Conservation (phyloP, 495 filamentous ascomycete genomes). For the Penicillium atrosanguineum region DNA sequence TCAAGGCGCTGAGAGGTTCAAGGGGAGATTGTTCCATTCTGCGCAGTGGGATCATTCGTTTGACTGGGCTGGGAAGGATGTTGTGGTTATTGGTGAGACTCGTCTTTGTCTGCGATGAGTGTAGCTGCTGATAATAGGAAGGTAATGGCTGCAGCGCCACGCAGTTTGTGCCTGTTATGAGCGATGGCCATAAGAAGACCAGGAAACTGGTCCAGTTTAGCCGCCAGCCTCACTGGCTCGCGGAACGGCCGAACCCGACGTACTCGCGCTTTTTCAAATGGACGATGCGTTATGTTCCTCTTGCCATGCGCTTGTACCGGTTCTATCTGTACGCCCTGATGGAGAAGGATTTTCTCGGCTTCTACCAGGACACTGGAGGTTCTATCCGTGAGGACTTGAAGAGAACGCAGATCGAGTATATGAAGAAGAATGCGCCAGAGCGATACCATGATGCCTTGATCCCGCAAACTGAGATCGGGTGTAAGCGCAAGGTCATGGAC, state of each 20-base stretch:
- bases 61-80: constrained; percentile 52
- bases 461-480: constrained; percentile 31
- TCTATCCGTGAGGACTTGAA: constrained; percentile 22
- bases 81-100: constrained; percentile 52
- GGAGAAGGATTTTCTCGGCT: constrained; percentile 19
- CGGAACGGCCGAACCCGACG: constrained; percentile 28
- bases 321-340: constrained; percentile 8
- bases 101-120: not conserved
- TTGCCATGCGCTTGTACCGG: constrained; percentile 19
- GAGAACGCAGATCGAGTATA: constrained; percentile 28
- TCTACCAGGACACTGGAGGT: not conserved
- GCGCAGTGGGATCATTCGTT: constrained; percentile 57
- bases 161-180: constrained; percentile 40
- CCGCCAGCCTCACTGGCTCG: constrained; percentile 52
- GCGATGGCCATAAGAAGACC: constrained; percentile 23
- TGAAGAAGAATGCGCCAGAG: constrained; percentile 41
- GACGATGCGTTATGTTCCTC: constrained; percentile 22
- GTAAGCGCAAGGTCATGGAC: constrained; percentile 45
- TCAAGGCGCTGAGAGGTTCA: constrained; percentile 42
- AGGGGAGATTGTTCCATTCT: constrained; percentile 56
- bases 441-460: constrained; percentile 52
- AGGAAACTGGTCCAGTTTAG: constrained; percentile 49
- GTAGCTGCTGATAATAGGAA: constrained; percentile 5
- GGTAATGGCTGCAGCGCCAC: constrained; percentile 43
- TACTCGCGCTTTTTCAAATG: constrained; percentile 23